Conservation (phyloP, 257 asterid species). For the Echium plantagineum region DNA sequence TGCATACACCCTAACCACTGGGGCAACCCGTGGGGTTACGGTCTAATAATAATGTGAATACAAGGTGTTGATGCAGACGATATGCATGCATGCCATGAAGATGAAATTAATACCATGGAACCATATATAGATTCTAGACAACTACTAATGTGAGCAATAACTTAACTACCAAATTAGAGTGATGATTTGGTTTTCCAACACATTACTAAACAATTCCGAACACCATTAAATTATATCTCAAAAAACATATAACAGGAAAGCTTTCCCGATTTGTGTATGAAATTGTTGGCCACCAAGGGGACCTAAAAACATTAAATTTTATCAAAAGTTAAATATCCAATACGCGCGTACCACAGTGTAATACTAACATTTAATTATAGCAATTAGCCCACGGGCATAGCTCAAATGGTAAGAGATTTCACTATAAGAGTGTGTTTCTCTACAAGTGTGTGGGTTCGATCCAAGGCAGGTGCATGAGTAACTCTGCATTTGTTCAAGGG, state of each 20-base stretch:
- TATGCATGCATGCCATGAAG: background rate
- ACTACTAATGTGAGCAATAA: slow-evolving; percentile 13
- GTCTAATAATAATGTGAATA: too few species aligned
- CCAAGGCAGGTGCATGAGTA: too few species aligned
- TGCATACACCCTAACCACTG: too few species aligned
- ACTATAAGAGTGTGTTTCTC: too few species aligned
- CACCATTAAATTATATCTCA: slow-evolving; percentile 12
- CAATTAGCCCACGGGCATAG: too few species aligned
- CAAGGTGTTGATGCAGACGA: background rate
- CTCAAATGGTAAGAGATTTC: too few species aligned
- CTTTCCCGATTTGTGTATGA: slow-evolving; percentile 42
- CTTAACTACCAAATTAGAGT: slow-evolving; percentile 8
- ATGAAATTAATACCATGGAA: too few species aligned
- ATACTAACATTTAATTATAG: background rate
- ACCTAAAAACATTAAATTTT: slow-evolving; percentile 43
- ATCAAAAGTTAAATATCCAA: slow-evolving; percentile 27
- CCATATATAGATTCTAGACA: background rate
- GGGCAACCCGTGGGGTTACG: too few species aligned
- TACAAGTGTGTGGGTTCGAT: too few species aligned
- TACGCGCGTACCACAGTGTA: slow-evolving; percentile 6
- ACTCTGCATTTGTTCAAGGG: too few species aligned
- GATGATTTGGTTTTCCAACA: slow-evolving; percentile 23
- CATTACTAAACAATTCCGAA: slow-evolving; percentile 6
- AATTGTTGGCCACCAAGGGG: slow-evolving; percentile 62
- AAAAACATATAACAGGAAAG: slow-evolving; percentile 27